A percentile compares a stretch with the other conserved stretches of the same genome.
These are phyloP conservation scores for Canariomyces notabilis DNA, from an alignment of 2,329 filamentous ascomycete species.

Conservation along the genomic window DNA sequence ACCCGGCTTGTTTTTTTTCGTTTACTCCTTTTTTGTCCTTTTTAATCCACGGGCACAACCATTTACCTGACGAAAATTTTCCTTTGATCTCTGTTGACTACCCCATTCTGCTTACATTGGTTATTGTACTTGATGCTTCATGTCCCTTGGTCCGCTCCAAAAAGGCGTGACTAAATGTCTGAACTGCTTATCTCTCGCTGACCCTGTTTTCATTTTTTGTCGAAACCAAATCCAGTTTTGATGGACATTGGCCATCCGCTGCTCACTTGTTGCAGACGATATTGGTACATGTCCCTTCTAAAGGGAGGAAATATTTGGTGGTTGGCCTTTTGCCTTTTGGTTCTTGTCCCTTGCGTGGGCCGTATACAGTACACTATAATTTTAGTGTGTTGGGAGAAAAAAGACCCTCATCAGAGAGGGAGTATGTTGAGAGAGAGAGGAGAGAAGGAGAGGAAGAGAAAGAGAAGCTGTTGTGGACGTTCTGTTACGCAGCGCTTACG, in stretches of 20 bases:
- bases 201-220: constrained; percentile 2
- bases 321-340: neutral
- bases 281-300: neutral
- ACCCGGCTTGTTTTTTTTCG: constrained; percentile 26
- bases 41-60: constrained; percentile 20
- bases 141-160: constrained; percentile 4
- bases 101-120: constrained; percentile 6
- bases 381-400: neutral
- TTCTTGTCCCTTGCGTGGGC: neutral
- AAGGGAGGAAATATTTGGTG: neutral
- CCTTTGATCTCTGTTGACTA: constrained; percentile 13
- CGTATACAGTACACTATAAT: constrained; percentile 6
- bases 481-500: constrained; percentile 10
- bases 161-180: constrained; percentile 4
- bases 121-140: constrained; percentile 14
- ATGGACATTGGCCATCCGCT: neutral
- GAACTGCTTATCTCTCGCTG: neutral
- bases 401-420: neutral
- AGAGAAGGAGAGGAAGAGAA: neutral
- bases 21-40: constrained; percentile 1
- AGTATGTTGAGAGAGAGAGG: neutral
- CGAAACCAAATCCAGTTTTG: neutral
- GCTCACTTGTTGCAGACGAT: neutral
- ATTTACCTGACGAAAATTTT: constrained; percentile 22
- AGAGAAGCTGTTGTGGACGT: constrained; percentile 7